These are phyloP conservation scores for Davidsoniella eucalypti DNA, from an alignment of 2,329 filamentous ascomycete species.

Conservation along the genomic window DNA sequence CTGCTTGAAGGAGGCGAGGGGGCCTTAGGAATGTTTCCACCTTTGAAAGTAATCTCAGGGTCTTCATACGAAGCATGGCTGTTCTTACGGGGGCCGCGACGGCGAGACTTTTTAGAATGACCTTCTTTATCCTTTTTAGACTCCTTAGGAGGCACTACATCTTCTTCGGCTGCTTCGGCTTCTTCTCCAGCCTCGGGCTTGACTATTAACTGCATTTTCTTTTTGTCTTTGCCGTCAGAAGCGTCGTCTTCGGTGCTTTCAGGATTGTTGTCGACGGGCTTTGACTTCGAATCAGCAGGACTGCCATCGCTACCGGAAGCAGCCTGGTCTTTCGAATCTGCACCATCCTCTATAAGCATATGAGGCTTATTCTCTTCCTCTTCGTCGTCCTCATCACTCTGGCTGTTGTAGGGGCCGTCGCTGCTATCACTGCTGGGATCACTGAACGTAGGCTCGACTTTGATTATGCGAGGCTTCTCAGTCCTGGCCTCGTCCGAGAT, in stretches of 20 bases:
- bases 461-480: not conserved
- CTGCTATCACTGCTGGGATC: too few species aligned
- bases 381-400: not conserved
- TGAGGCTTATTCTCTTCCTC: not conserved
- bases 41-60: not conserved
- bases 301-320: not conserved
- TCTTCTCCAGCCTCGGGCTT: not conserved
- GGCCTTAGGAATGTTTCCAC: not conserved
- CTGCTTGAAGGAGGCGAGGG: constrained; percentile 7
- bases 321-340: not conserved
- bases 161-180: not conserved
- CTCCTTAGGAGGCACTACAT: not conserved
- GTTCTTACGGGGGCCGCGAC: not conserved
- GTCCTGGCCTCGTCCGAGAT: not conserved
- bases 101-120: not conserved
- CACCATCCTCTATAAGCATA: not conserved
- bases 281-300: not conserved
- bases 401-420: too few species aligned
- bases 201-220: not conserved
- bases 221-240: not conserved
- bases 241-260: not conserved
- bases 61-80: not conserved
- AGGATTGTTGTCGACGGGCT: not conserved
- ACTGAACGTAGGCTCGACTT: not conserved
- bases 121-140: not conserved